Evolutionary conservation across 1,284 basidiomycete species (phyloP).

Genomic region (Trichosporon inkin): DNA sequence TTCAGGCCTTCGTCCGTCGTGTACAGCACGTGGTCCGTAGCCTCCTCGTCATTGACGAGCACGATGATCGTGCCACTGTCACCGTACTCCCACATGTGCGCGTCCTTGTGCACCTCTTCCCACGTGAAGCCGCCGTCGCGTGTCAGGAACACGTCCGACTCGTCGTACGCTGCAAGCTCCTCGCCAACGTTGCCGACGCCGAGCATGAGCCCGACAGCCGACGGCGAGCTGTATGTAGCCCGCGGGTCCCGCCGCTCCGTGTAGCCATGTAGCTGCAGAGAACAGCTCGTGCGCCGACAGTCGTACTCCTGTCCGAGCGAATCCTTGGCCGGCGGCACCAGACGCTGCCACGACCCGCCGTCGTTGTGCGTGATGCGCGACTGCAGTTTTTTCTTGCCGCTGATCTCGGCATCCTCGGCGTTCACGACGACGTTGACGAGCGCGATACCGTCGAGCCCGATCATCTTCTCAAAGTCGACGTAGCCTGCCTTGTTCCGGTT

Average conservation of each 20-base stretch:
- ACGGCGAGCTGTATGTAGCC: conserved; percentile 87
- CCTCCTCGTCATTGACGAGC: conserved; percentile 90
- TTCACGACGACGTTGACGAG: conserved; percentile 80
- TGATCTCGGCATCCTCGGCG: conserved; percentile 67
- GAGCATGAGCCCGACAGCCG: conserved; percentile 87
- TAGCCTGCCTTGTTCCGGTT: conserved; percentile 83
- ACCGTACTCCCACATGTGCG: conserved; percentile 96
- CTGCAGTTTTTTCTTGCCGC: conserved; percentile 72
- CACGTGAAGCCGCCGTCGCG: conserved; percentile 96
- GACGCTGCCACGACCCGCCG: conserved; percentile 80
- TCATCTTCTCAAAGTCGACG: conserved; percentile 98
- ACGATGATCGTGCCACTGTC: conserved; percentile 92
- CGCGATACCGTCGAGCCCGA: conserved; percentile 91
- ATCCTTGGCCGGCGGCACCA: conserved; percentile 71
- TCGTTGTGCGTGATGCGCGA: conserved; percentile 95
- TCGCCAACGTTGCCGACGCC: conserved; percentile 97
- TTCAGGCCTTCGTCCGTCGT: conserved; percentile 79
- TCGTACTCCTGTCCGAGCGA: conserved; percentile 70
- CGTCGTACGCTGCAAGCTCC: conserved; percentile 69
- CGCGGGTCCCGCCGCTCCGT: conserved; percentile 86
- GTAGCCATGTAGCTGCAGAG: conserved; percentile 89
- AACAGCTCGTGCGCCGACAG: conserved; percentile 71
- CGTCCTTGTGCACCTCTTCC: conserved; percentile 98
- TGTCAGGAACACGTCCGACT: conserved; percentile 92
- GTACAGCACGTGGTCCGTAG: conserved; percentile 83